Base-by-base conservation (phyloP, 108 stramenopile species). In the Pseudonitzschia pungens region DNA sequence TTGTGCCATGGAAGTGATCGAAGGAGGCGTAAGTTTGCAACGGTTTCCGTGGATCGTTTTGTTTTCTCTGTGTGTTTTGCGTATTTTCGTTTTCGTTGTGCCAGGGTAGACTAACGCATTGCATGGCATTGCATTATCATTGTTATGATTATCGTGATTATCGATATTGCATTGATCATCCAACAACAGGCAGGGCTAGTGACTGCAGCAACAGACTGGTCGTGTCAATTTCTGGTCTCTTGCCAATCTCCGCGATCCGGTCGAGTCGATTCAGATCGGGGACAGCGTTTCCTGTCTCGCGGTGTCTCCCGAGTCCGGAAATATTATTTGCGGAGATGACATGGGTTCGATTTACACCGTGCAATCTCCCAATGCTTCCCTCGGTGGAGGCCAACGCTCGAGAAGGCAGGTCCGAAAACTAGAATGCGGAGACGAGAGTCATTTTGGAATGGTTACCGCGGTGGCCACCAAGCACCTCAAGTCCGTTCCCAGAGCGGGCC, bases 151-250 rank as follows among this genome's bases (percentile, higher is more conserved):
- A 7, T 26, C n/a, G 12, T 36, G 26, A 27, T 26, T 48, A 18
- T 66, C n/a, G 73, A 42, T 48, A 31, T 56, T 22, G n/a, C n/a
- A n/a, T 28, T 0, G 0, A 16, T 69, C 53, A 18, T 42, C 50
- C 32, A 48, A 64, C 22, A 57, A 18, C 31, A 87, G 83, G 80
- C 85, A 29, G 91, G 83, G 24, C 74, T 94, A 21, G 90, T 94
- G 27, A 92, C 89, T 11, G 83, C 82, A 11, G 80, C 89, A 15
- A 74, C 83, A 12, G 93, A 94, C n/a, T 71, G 93, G 93, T 24
- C 78, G 77, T 56, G 79, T 94, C 27, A 90, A 90, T 55, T 94
- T 89, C 74, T 94, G 89, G 93, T 89, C 90, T 2, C 69, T 89
- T 11, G 83, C 86, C 2, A 94, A 92, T 75, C 82, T 94, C n/a